Evolutionary conservation across 192 early-diverging fungal species (phyloP), one percentile per base, ranked within the genome.

Genomic region (Coemansia furcata): DNA sequence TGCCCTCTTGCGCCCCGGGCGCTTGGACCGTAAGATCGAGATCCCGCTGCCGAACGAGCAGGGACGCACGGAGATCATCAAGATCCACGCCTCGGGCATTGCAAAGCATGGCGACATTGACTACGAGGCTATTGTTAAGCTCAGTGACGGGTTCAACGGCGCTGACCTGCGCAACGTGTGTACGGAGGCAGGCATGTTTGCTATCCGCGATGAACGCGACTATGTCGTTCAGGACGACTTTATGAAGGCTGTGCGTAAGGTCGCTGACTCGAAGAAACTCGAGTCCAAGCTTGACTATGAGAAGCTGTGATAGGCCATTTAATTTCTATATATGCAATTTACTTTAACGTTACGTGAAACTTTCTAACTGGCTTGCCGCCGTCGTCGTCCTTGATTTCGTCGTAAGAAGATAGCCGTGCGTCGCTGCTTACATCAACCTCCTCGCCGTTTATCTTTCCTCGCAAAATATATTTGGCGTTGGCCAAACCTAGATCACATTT

Each of bases 181-280:
- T 78, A 99, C 98, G 21, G 98, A 99, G 85, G 97, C 97, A 11
- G 98, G 95, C 59, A 98, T 99, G 98, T 98, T 98, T 91, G 98
- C 98, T 30, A 98, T 99, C 69, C 94, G 97, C 36, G 97, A 98
- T 63, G 97, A 98, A 65, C 90, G 98, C 47, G 98, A 99, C 76
- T 98, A 96, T 82, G 88, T 91, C 30, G 74, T 96, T n/a, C 97
- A 99, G 77, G 97, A 97, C 69, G 98, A 99, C 72, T 99, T 98
- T 80, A 98, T 98, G 98, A 99, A 99, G 86, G 98, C 98, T 21
- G 98, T 97, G 38, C 90, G 98, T 67, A 99, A 99, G 86, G 96
- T 99, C 35, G 90, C 87, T 5, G 97, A 98, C 62, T 89, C 93
- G 43, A 99, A 99, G 90, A 98, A 98, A 73, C 82, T 95, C 40